Evolutionary conservation across 164 flowering plant species (phyloP).

Genomic region (Annona cherimola): DNA sequence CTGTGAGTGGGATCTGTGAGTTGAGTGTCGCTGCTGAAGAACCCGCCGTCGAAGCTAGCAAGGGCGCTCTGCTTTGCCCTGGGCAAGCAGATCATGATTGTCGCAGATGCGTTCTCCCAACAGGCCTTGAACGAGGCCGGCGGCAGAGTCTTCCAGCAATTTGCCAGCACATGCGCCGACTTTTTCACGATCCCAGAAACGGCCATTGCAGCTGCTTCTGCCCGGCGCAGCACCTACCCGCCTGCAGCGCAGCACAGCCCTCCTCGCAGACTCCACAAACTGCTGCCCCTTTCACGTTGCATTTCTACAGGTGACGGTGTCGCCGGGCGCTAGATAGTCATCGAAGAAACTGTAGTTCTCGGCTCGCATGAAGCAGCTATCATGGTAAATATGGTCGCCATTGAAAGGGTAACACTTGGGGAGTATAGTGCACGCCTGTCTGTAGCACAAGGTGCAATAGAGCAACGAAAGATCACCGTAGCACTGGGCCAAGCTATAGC

Average conservation of each 20-base stretch:
- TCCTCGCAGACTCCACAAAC: constrained; percentile 41
- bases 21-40: too few relatives aligned
- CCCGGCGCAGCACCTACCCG: constrained; percentile 42
- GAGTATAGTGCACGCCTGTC: constrained; percentile 12
- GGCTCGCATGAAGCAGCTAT: constrained; percentile 21
- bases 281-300: constrained; percentile 23
- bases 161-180: constrained; percentile 61
- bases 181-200: constrained; percentile 39
- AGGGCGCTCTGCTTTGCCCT: constrained; percentile 77
- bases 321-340: constrained; percentile 53
- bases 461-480: constrained; percentile 72
- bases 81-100: constrained; percentile 64
- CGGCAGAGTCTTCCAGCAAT: constrained; percentile 73
- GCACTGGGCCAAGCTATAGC: constrained; percentile 76
- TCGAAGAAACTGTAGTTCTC: constrained; percentile 27
- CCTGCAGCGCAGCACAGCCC: constrained; percentile 43
- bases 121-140: constrained; percentile 57
- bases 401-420: constrained; percentile 14
- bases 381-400: constrained; percentile 15
- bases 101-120: constrained; percentile 57
- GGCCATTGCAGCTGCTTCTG: constrained; percentile 27
- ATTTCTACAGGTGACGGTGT: constrained; percentile 55
- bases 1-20: too few relatives aligned
- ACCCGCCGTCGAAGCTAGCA: too few relatives aligned
- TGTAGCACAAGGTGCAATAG: constrained; percentile 29